These are phyloP conservation scores for Globisporangium camurandrum DNA, from an alignment of 352 stramenopile species.

Conservation along the genomic window DNA sequence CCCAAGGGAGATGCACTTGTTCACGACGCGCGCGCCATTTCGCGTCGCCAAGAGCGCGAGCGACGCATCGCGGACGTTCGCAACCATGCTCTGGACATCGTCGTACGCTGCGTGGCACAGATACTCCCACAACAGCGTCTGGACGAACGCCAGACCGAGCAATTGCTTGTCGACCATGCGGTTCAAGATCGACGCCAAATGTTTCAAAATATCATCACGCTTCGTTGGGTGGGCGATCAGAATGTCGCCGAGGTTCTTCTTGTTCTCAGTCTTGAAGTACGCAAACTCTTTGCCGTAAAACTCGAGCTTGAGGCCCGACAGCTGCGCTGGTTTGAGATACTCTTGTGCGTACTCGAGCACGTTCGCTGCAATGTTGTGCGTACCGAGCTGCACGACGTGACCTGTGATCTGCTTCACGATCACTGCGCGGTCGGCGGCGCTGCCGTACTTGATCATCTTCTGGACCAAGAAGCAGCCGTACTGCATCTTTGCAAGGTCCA, in stretches of 20 bases:
- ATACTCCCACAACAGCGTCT: conserved; percentile 88
- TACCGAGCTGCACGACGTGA: conserved; percentile 88
- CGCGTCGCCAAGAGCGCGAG: conserved; percentile 81
- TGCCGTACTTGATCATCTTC: conserved; percentile 95
- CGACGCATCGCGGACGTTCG: conserved; percentile 81
- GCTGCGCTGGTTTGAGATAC: conserved; percentile 79
- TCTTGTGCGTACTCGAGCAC: conserved; percentile 90
- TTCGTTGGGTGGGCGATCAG: conserved; percentile 56
- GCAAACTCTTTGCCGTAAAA: conserved; percentile 88
- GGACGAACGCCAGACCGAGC: conserved; percentile 81
- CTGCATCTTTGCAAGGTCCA: conserved; percentile 93
- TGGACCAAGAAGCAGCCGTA: conserved; percentile 96
- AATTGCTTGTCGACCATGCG: conserved; percentile 88
- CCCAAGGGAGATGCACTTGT: conserved; percentile 77
- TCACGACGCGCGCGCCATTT: conserved; percentile 81
- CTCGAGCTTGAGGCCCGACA: conserved; percentile 82
- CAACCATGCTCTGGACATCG: conserved; percentile 80
- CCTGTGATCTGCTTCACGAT: conserved; percentile 91
- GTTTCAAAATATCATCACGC: conserved; percentile 67
- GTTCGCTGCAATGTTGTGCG: conserved; percentile 92
- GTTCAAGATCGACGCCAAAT: conserved; percentile 63
- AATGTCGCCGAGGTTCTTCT: conserved; percentile 77
- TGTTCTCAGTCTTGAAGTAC: conserved; percentile 79
- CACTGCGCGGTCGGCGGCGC: conserved; percentile 59
- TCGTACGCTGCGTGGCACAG: conserved; percentile 69